Evolutionary conservation across 768 basidiomycete genomes (phyloP).

Genomic region (Pisolithus orientalis): DNA sequence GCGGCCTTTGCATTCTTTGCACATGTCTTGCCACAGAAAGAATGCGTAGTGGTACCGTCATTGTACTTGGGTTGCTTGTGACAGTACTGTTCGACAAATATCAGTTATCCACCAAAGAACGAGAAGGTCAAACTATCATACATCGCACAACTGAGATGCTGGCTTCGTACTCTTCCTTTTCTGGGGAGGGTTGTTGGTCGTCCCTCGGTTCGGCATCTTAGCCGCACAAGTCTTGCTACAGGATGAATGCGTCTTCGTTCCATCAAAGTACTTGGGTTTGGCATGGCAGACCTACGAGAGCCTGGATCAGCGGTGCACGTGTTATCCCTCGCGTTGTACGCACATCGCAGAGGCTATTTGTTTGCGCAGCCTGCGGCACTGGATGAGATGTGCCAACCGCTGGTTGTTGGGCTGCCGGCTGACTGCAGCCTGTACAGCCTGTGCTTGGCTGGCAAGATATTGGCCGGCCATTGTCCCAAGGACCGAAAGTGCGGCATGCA

Average conservation of each 20-base stretch:
- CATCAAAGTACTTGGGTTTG: conserved; percentile 52
- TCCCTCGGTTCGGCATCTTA: conserved; percentile 31
- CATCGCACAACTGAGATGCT: conserved; percentile 42
- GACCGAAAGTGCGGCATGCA: conserved; percentile 31
- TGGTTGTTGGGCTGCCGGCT: conserved; percentile 20
- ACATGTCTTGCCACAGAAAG: conserved; percentile 60
- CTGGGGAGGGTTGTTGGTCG: conserved; percentile 19
- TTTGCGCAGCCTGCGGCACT: conserved; percentile 12
- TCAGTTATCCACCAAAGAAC: conserved; percentile 1
- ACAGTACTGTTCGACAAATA: conserved; percentile 39
- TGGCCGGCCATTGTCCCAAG: conserved; percentile 32
- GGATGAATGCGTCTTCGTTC: conserved; percentile 48
- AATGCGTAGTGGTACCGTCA: conserved; percentile 52
- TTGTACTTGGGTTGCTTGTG: conserved; percentile 53
- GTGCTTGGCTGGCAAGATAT: conserved; percentile 27
- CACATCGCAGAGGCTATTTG: conserved; percentile 45
- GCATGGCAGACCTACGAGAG: conserved; percentile 43
- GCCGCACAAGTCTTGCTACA: conserved; percentile 55
- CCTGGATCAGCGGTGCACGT: conserved; percentile 1
- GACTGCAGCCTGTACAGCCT: conserved; percentile 20
- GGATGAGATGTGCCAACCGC: conserved; percentile 4
- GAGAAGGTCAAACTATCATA: conserved; percentile 24
- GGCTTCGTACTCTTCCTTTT: conserved; percentile 21
- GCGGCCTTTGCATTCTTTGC: conserved; percentile 38
- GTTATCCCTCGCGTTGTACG: conserved; percentile 12